Base-by-base conservation (phyloP, 2,329 filamentous ascomycete genomes). In the Pseudogymnoascus pannorum region DNA sequence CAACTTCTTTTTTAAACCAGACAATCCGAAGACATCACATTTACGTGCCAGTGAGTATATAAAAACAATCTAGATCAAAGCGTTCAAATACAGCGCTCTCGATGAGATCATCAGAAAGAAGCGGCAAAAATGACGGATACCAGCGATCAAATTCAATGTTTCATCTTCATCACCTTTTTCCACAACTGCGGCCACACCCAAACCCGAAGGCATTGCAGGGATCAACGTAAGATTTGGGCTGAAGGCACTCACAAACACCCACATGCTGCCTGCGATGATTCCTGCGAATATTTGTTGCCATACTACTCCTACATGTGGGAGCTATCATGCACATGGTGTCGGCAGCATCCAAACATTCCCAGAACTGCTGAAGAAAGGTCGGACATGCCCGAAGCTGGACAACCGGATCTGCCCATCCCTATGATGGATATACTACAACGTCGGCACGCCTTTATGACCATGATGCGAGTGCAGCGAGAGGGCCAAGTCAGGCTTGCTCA, bases 141-240 rank as follows among this genome's bases (percentile, higher is more conserved):
- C 11, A 14, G 3, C 26, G 48, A 54, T 7, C 48, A 54, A 16
- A 5, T 31, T 54, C n/a, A 31, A 20, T 54, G 48, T 12, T 54
- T 54, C 48, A 11, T 54, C 7, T 54, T 54, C 48, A 54, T 54
- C 48, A 54, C 48, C 16, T 54, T 54, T 26, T 54, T 54, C 48
- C 26, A 54, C 48, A 31, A 54, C 26, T 54, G 48, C 26, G 48
- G 48, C 48, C 48, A 54, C 26, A 31, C 48, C 9, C 7, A 24
- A 54, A 54, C 48, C 16, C 48, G 48, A 20, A 54, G 20, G 48
- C 48, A 54, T 14, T 54, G 48, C 48, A 54, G 48, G 8, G 16
- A 54, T 8, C 9, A 14, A 20, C n/a, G 5, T 18, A 54, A 54
- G 9, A 54, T 54, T 1, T 54, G 48, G 48, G 48, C 48, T 20